Percentiles rank a stretch among this genome's conserved stretches.
Evolutionary conservation across 345 rosid species (phyloP).

Genomic region (Pugionium dolabratum): DNA sequence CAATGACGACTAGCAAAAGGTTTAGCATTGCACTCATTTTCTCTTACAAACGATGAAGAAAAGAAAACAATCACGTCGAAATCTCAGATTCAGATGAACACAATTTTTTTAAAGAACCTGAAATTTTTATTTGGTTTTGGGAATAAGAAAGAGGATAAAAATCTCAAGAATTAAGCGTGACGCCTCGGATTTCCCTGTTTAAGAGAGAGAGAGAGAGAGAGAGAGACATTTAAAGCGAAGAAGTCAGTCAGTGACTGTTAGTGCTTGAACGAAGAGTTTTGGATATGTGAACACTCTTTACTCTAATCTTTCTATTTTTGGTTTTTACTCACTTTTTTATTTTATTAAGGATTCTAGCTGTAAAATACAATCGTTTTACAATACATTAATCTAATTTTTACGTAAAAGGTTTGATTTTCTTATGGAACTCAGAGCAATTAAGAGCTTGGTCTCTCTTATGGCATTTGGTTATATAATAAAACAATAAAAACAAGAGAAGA

Average conservation of each 20-base stretch:
- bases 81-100: conserved; percentile 11
- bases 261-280: conserved; percentile 23
- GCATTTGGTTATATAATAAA: neutral
- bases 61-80: neutral
- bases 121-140: conserved; percentile 28
- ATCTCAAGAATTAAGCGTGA: conserved; percentile 30
- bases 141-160: conserved; percentile 21
- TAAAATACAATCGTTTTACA: conserved; percentile 15
- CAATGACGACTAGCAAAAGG: conserved; percentile 25
- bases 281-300: conserved; percentile 19
- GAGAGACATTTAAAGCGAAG: conserved; percentile 15
- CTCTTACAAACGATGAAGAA: conserved; percentile 15
- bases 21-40: conserved; percentile 27
- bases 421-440: too few species aligned
- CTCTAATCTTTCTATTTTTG: conserved; percentile 29
- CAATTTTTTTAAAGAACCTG: neutral
- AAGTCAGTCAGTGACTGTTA: conserved; percentile 30
- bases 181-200: conserved; percentile 29
- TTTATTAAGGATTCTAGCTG: conserved; percentile 20
- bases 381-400: neutral
- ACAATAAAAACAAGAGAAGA: too few species aligned
- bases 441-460: neutral
- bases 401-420: too few species aligned
- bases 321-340: conserved; percentile 2
- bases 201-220: conserved; percentile 19